phyloP scores from a whole-genome alignment of 495 filamentous ascomycete species.

The Xylaria telfairii region DNA sequence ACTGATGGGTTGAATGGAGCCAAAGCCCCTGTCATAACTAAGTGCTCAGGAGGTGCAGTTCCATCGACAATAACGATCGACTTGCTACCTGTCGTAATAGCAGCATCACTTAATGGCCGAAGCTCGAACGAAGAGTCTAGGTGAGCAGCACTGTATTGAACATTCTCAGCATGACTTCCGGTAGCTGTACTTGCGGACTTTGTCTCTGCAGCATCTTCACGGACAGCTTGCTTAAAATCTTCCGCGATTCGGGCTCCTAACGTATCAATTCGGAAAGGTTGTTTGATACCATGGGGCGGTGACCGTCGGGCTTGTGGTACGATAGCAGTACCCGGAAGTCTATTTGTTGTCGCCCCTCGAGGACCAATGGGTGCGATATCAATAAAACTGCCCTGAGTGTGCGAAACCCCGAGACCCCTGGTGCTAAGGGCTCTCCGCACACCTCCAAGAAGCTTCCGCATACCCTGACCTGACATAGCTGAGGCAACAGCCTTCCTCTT shows the following conservation, averaged over 20 bases:
- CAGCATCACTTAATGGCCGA: slow-evolving; percentile 52
- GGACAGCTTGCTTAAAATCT: slow-evolving; percentile 72
- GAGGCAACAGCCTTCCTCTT: slow-evolving; percentile 51
- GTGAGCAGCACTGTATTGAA: slow-evolving; percentile 50
- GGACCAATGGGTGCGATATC: slow-evolving; percentile 59
- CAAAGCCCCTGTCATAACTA: slow-evolving; percentile 55
- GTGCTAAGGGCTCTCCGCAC: slow-evolving; percentile 87
- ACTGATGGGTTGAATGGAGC: slow-evolving; percentile 46
- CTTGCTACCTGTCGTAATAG: slow-evolving; percentile 76
- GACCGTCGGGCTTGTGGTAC: slow-evolving; percentile 58
- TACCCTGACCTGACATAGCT: slow-evolving; percentile 65
- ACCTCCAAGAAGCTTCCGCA: slow-evolving; percentile 85
- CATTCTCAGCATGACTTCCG: slow-evolving; percentile 6
- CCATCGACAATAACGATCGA: slow-evolving; percentile 91
- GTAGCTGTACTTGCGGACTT: slow-evolving; percentile 26
- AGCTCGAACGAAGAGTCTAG: slow-evolving; percentile 44
- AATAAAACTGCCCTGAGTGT: slow-evolving; percentile 53
- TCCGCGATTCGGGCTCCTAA: slow-evolving; percentile 78
- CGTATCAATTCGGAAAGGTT: slow-evolving; percentile 70
- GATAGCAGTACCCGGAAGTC: slow-evolving; percentile 59
- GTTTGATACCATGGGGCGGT: slow-evolving; percentile 47
- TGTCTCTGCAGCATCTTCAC: slow-evolving; percentile 59
- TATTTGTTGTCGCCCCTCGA: slow-evolving; percentile 55
- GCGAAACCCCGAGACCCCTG: slow-evolving; percentile 57
- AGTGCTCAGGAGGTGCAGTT: slow-evolving; percentile 52